Evolutionary conservation across 805 yeast genomes (phyloP), one percentile per base, ranked within the genome.

Genomic region (Candida ortonii): DNA sequence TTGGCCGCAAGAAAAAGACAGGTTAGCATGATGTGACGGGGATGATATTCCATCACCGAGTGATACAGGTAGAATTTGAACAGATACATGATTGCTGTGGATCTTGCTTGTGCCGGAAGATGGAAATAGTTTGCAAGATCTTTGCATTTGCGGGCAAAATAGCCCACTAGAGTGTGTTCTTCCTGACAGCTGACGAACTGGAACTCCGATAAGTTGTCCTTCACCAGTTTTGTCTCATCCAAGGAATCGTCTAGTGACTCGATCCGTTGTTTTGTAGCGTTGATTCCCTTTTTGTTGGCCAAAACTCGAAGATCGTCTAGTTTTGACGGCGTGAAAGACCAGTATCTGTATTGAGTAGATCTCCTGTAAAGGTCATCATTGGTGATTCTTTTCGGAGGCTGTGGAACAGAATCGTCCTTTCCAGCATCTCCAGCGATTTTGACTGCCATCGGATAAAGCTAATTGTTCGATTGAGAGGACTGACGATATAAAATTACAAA

Each of bases 1-100:
- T 93, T 93, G 26, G 96, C 89, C 5, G 97, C 96, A 21, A 93
- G 65, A 56, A 88, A 93, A 9, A 93, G 72, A 43, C 95, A 82
- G 2, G 94, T 82, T 34, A 78, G 73, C 61, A 93, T 69, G 13
- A 93, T 70, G 39, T 78, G 73, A 52, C 85, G 84, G 8, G 98
- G 98, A 50, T 86, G 93, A 50, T 74, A 76, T 46, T 87, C 88
- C 87, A 88, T 80, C 17, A 84, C 90, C 17, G 90, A 80, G 55
- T 88, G 78, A 16, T 71, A 70, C 23, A 93, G 65, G 57, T 80
- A 93, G 57, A 93, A 93, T 53, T 80, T 78, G 53, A 80, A 76
- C 55, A 93, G 76, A 52, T 82, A 93, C 6, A 86, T 70, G 5
- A 88, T 72, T 0, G 97, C 94, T 0, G 97, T 87, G 8, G 96